A percentile compares a stretch with the other conserved stretches of the same genome.
Evolutionary conservation across 2,329 filamentous ascomycete species (phyloP).

Genomic region (Fusarium sp.): DNA sequence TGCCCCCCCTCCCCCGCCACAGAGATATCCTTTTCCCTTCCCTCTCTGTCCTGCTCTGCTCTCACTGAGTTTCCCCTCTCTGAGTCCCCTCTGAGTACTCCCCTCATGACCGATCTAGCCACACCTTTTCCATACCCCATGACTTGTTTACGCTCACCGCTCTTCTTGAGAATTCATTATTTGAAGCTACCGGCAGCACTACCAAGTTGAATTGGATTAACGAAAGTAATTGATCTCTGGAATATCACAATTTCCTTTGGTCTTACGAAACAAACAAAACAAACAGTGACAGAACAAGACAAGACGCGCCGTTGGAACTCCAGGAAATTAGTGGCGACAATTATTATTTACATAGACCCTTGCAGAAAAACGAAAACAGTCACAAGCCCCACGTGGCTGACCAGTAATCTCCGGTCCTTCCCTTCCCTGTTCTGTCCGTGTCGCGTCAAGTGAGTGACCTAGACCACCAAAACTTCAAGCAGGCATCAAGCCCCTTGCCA

Average conservation of each 20-base stretch:
- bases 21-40: not conserved
- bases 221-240: slow-evolving; percentile 1
- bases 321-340: slow-evolving; percentile 29
- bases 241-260: slow-evolving; percentile 13
- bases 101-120: slow-evolving; percentile 20
- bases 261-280: not conserved
- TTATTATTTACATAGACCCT: slow-evolving; percentile 31
- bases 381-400: slow-evolving; percentile 27
- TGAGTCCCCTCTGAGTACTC: too few species aligned
- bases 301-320: slow-evolving; percentile 18
- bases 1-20: not conserved
- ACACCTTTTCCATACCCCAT: slow-evolving; percentile 18
- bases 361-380: slow-evolving; percentile 6
- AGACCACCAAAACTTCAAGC: slow-evolving; percentile 19
- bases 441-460: slow-evolving; percentile 20
- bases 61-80: too few species aligned
- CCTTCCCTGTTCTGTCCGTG: slow-evolving; percentile 1
- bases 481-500: slow-evolving; percentile 24
- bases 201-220: slow-evolving; percentile 12
- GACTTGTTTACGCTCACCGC: slow-evolving; percentile 27
- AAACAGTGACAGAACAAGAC: not conserved
- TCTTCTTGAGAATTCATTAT: slow-evolving; percentile 11
- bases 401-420: slow-evolving; percentile 20
- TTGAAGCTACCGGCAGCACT: slow-evolving; percentile 12
- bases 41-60: not conserved